Evolutionary conservation across 2,329 filamentous ascomycete species (phyloP).

Genomic region (Botrytis paeoniae): DNA sequence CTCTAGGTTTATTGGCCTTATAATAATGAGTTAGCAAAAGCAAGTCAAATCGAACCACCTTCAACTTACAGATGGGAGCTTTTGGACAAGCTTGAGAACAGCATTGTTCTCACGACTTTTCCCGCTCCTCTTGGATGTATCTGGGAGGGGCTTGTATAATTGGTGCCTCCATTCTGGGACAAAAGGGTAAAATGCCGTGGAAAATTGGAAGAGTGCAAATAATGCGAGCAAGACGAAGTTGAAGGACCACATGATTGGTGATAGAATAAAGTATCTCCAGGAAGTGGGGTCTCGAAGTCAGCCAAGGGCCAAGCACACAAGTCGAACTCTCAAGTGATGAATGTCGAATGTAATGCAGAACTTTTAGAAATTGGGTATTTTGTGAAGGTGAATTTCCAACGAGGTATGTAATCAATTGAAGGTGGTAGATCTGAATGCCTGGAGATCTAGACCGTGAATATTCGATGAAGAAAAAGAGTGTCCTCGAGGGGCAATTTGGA

Average conservation of each 20-base stretch:
- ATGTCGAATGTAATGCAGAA: neutral
- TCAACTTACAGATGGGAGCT: slow-evolving; percentile 26
- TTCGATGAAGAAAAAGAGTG: neutral
- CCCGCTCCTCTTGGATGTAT: slow-evolving; percentile 1
- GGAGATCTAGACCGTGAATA: neutral
- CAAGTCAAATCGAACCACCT: neutral
- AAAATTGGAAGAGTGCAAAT: slow-evolving; percentile 17
- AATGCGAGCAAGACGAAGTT: neutral
- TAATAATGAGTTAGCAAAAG: slow-evolving; percentile 9
- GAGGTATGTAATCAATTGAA: neutral
- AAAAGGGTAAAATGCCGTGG: slow-evolving; percentile 32
- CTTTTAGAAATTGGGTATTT: neutral
- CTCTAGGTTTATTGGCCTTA: slow-evolving; percentile 23
- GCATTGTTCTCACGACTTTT: slow-evolving; percentile 3
- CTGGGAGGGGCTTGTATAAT: neutral
- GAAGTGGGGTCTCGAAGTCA: neutral
- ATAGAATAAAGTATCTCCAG: neutral
- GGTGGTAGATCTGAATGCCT: neutral
- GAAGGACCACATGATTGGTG: slow-evolving; percentile 7
- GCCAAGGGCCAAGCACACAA: neutral
- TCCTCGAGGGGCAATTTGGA: neutral
- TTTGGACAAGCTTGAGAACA: slow-evolving; percentile 25
- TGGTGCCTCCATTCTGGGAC: slow-evolving; percentile 31
- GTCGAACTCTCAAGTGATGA: neutral
- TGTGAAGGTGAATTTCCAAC: neutral